Base-by-base conservation (phyloP, 2,329 filamentous ascomycete genomes). In the Fusarium lateritium region DNA sequence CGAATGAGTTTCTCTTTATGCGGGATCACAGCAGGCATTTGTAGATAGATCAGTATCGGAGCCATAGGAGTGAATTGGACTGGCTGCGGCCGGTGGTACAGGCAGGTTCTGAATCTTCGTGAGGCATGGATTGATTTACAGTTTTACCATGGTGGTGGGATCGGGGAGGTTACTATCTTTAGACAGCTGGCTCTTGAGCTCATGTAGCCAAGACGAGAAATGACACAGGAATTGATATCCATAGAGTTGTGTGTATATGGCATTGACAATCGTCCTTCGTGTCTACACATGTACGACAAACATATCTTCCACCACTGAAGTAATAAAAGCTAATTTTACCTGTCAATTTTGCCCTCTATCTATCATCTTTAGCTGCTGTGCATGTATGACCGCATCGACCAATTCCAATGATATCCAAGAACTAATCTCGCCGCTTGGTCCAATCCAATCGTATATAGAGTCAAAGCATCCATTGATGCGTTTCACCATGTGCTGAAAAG, bases 21-120 rank as follows among this genome's bases (percentile, higher is more conserved):
- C 53, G 54, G 65, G 46, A 68, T 49, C 19, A 66, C 39, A 68
- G 62, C 50, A 70, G 39, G 58, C 58, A 69, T 56, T 70, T 70
- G 57, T 31, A 64, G 62, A 69, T 69, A 69, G 67, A 70, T 64
- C 47, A 67, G 43, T 60, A 67, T 59, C 42, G 66, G 66, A 63
- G 62, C 66, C 62, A 67, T 56, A 21, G 62, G 67, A 63, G 66
- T 62, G 52, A 64, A 70, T 51, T 55, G 67, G 50, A 64, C 53
- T 66, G 66, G 65, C 65, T 60, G 39, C 26, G 34, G 50, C 38
- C 46, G 42, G 67, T 50, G 67, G 65, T 54, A 49, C 26, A 36
- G 38, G 57, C 26, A 55, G 58, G 64, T 50, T 57, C 64, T 56
- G 62, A 51, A 59, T 51, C 59, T 51, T 44, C 46, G n/a, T 44